Evolutionary conservation across 2,329 filamentous ascomycete species (phyloP).

Genomic region (Aspergillus vadensis): DNA sequence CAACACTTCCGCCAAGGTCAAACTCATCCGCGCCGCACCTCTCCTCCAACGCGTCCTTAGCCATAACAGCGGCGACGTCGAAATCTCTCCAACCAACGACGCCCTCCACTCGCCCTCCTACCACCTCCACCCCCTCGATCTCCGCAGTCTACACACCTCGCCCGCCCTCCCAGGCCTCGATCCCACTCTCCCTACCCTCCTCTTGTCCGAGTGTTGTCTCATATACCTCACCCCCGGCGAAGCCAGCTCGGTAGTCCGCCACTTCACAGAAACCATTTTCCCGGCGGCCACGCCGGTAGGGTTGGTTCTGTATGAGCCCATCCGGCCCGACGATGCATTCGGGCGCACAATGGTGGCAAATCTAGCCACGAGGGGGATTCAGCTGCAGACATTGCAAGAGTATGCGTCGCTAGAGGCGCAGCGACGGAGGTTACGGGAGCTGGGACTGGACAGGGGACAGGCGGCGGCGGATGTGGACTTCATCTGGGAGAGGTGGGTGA

Average conservation of each 20-base stretch:
- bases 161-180: conserved; percentile 33
- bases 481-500: conserved; percentile 79
- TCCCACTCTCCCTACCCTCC: conserved; percentile 69
- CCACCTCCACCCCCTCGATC: conserved; percentile 67
- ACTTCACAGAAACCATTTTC: conserved; percentile 61
- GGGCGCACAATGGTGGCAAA: conserved; percentile 92
- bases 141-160: conserved; percentile 57
- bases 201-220: conserved; percentile 94
- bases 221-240: conserved; percentile 75
- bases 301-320: conserved; percentile 84
- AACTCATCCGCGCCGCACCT: conserved; percentile 38
- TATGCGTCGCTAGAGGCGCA: conserved; percentile 73
- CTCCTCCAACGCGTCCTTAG: conserved; percentile 35
- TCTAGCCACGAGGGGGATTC: conserved; percentile 76
- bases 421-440: conserved; percentile 62
- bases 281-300: conserved; percentile 42
- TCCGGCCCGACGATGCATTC: conserved; percentile 80
- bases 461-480: conserved; percentile 63
- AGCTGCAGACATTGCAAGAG: conserved; percentile 75
- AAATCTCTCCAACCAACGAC: conserved; percentile 42
- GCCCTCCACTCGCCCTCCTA: conserved; percentile 51
- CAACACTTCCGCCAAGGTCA: conserved; percentile 69
- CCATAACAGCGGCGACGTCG: conserved; percentile 27
- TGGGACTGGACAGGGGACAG: conserved; percentile 64
- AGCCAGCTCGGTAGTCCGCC: conserved; percentile 65